These are phyloP conservation scores for Pyrenopolyporus hunteri DNA, from an alignment of 495 filamentous ascomycete genomes.

Conservation along the genomic window DNA sequence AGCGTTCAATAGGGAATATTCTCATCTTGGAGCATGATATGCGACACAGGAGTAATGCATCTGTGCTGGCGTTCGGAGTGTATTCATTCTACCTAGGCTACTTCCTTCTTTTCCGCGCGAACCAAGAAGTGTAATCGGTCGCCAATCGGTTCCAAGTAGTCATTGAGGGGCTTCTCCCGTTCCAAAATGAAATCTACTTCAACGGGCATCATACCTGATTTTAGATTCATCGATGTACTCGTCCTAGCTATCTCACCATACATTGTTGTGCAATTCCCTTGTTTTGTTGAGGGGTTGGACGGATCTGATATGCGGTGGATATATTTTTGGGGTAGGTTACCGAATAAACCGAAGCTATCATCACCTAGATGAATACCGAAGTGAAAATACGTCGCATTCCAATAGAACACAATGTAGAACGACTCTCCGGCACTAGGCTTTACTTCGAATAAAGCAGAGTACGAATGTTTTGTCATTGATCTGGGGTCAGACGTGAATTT, in stretches of 20 bases:
- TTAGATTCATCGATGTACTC: neutral
- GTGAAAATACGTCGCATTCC: slow-evolving; percentile 1
- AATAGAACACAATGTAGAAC: slow-evolving; percentile 1
- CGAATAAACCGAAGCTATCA: neutral
- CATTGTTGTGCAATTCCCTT: slow-evolving; percentile 2
- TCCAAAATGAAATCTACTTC: slow-evolving; percentile 6
- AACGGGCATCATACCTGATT: neutral
- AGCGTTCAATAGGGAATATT: slow-evolving; percentile 91
- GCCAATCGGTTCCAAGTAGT: slow-evolving; percentile 7
- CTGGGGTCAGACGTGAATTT: neutral
- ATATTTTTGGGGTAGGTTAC: neutral
- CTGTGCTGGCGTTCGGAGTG: slow-evolving; percentile 14
- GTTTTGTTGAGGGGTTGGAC: neutral
- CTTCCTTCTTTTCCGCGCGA: neutral
- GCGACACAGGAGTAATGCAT: slow-evolving; percentile 19
- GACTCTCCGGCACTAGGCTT: neutral
- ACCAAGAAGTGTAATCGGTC: slow-evolving; percentile 22
- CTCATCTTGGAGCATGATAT: slow-evolving; percentile 45
- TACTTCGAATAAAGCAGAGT: neutral
- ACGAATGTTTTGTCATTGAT: neutral
- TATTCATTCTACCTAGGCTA: neutral
- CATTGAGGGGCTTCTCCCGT: slow-evolving; percentile 8
- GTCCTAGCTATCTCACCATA: slow-evolving; percentile 19
- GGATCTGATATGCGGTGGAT: neutral
- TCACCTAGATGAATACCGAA: slow-evolving; percentile 1